Conservation (phyloP, 2,329 filamentous ascomycete species). For the Colletotrichum falcatum region DNA sequence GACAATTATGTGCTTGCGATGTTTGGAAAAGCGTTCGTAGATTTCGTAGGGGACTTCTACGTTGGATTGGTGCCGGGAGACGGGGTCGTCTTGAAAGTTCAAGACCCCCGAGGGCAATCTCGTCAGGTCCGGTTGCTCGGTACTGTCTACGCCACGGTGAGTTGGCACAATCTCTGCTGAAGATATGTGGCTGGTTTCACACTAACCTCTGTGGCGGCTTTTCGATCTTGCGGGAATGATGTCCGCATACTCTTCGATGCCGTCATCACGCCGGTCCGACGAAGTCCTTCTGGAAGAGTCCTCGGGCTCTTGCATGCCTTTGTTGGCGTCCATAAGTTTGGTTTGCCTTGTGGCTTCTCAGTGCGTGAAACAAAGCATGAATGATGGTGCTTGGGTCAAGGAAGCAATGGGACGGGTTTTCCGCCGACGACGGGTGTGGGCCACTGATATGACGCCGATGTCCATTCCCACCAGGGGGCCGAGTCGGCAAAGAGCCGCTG, state of each 20-base stretch:
- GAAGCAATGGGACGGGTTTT: background rate
- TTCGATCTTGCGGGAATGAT: conserved; percentile 23
- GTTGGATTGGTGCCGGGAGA: conserved; percentile 20
- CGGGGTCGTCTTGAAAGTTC: conserved; percentile 27
- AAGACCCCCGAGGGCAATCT: conserved; percentile 32
- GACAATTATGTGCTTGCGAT: conserved; percentile 76
- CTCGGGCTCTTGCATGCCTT: conserved; percentile 4
- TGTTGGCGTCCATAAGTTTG: conserved; percentile 15
- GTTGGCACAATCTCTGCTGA: background rate
- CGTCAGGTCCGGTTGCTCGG: conserved; percentile 2
- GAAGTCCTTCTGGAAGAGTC: conserved; percentile 24
- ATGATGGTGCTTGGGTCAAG: background rate
- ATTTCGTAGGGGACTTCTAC: conserved; percentile 61
- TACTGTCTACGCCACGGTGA: conserved; percentile 18
- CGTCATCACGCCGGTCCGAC: conserved; percentile 17
- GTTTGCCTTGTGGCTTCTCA: background rate
- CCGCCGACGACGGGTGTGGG: conserved; percentile 14
- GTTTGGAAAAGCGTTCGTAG: conserved; percentile 73
- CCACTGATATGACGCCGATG: conserved; percentile 23
- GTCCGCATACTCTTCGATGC: conserved; percentile 32
- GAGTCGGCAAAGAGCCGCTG: conserved; percentile 23
- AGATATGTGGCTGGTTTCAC: background rate
- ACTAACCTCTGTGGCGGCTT: conserved; percentile 14
- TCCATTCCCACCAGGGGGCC: conserved; percentile 25
- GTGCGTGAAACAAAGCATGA: background rate